Conservation (phyloP, 2,329 filamentous ascomycete species). For the Nemania sp. region DNA sequence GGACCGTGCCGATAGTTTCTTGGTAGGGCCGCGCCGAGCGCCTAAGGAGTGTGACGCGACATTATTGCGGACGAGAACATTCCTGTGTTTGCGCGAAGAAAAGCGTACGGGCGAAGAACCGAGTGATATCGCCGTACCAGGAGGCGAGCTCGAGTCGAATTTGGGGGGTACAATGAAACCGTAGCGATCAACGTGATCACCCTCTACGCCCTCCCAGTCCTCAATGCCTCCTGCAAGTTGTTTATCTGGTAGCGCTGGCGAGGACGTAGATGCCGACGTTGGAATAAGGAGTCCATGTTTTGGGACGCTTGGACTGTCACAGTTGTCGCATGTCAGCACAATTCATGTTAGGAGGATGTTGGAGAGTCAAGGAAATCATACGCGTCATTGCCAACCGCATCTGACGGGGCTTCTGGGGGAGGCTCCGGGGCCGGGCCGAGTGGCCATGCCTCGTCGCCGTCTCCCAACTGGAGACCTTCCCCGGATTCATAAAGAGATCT, state of each 20-base stretch:
- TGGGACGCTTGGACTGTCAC: slow-evolving; percentile 33
- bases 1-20: slow-evolving; percentile 61
- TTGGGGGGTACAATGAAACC: slow-evolving; percentile 63
- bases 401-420: slow-evolving; percentile 54
- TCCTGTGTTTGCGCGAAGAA: slow-evolving; percentile 50
- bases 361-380: slow-evolving; percentile 58
- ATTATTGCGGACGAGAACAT: slow-evolving; percentile 49
- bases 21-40: slow-evolving; percentile 51
- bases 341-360: slow-evolving; percentile 26
- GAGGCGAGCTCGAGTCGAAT: slow-evolving; percentile 43
- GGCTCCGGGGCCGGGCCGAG: slow-evolving; percentile 53
- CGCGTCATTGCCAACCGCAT: slow-evolving; percentile 58
- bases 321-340: slow-evolving; percentile 38
- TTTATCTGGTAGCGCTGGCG: slow-evolving; percentile 45
- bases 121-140: slow-evolving; percentile 43
- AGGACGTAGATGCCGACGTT: slow-evolving; percentile 40
- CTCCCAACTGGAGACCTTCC: slow-evolving; percentile 57
- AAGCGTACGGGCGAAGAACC: slow-evolving; percentile 48
- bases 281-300: slow-evolving; percentile 37
- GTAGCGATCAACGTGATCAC: slow-evolving; percentile 66
- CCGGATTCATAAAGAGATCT: slow-evolving; percentile 66
- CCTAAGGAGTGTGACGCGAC: slow-evolving; percentile 43
- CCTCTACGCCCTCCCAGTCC: slow-evolving; percentile 68
- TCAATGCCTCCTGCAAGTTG: slow-evolving; percentile 64
- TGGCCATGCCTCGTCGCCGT: slow-evolving; percentile 52